Evolutionary conservation across 768 basidiomycete species (phyloP).

Genomic region (Cantharellus cinnabarinus): DNA sequence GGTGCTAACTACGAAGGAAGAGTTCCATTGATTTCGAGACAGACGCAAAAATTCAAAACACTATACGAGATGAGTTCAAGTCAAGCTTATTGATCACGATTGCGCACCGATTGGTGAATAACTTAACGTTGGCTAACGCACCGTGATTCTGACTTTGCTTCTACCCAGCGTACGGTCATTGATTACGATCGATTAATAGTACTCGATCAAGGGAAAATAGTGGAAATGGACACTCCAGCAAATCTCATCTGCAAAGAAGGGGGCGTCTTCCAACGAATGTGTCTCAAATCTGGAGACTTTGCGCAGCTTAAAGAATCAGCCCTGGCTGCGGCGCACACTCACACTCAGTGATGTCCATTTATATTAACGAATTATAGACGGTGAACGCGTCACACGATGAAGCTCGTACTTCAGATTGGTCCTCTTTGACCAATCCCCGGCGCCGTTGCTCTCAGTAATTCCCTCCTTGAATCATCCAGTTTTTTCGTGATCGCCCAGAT

Average conservation of each 20-base stretch:
- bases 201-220: conserved; percentile 24
- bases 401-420: neutral
- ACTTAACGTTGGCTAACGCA: no score
- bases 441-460: neutral
- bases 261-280: conserved; percentile 18
- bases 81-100: conserved; percentile 32
- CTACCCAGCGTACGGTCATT: conserved; percentile 36
- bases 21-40: conserved; percentile 76
- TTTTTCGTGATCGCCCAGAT: neutral
- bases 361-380: neutral
- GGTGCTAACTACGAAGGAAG: conserved; percentile 12
- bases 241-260: conserved; percentile 40
- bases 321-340: neutral
- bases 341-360: neutral
- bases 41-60: conserved; percentile 74
- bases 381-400: neutral
- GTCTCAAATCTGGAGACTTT: conserved; percentile 8
- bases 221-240: conserved; percentile 52
- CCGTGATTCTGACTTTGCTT: neutral
- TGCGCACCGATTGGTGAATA: conserved; percentile 36
- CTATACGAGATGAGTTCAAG: conserved; percentile 71
- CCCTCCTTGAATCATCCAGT: neutral
- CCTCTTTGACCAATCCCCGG: neutral
- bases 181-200: conserved; percentile 50
- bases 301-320: conserved; percentile 1